Conservation (phyloP, 2,329 filamentous ascomycete species). For the Pseudogymnoascus sp. region DNA sequence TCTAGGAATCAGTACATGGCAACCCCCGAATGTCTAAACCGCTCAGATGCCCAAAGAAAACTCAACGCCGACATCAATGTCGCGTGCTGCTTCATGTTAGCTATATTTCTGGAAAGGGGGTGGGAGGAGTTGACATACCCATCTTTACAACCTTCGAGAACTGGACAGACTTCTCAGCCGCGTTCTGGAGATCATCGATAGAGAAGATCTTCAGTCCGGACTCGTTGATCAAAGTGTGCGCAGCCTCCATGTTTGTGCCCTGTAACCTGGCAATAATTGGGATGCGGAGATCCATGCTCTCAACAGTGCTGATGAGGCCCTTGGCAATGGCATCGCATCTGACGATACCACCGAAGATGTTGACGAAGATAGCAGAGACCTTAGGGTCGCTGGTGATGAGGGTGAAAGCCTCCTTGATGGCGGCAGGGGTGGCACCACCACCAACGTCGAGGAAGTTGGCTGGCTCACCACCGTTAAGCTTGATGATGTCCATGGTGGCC, state of each 20-base stretch:
- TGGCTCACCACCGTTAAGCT: conserved; percentile 91
- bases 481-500: conserved; percentile 99
- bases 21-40: conserved; percentile 16
- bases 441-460: conserved; percentile 99
- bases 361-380: conserved; percentile 98
- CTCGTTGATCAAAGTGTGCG: conserved; percentile 90
- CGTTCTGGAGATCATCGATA: conserved; percentile 94
- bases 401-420: conserved; percentile 96
- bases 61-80: conserved; percentile 95
- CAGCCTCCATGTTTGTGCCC: conserved; percentile 95
- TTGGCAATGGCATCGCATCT: conserved; percentile 95
- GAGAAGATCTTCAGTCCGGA: conserved; percentile 99
- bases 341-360: conserved; percentile 99
- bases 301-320: conserved; percentile 89
- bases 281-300: conserved; percentile 91
- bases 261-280: conserved; percentile 96
- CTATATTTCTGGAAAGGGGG: conserved; percentile 10
- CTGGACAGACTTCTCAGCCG: conserved; percentile 96
- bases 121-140: conserved; percentile 51
- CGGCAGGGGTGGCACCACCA: conserved; percentile 91
- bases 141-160: conserved; percentile 99
- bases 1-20: conserved; percentile 11
- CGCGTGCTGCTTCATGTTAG: conserved; percentile 57
- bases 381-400: conserved; percentile 98
- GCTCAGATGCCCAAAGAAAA: conserved; percentile 83